These are phyloP conservation scores for Fusarium hostae DNA, from an alignment of 2,329 filamentous ascomycete genomes.

Conservation along the genomic window DNA sequence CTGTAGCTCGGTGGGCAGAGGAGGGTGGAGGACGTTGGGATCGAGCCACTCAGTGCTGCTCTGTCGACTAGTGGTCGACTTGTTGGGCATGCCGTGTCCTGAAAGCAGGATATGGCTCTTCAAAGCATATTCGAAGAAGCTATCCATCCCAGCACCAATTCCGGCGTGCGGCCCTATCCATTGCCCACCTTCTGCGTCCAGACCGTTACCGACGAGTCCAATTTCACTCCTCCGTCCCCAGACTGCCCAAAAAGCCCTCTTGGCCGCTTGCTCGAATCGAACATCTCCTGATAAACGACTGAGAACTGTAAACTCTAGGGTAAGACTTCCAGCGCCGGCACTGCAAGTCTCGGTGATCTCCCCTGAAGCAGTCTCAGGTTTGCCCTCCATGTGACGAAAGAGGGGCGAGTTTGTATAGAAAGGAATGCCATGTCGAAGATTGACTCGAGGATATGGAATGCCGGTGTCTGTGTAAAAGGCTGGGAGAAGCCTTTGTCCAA, in stretches of 20 bases:
- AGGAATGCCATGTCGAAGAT: conserved; percentile 88
- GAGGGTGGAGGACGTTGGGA: conserved; percentile 70
- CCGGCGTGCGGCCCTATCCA: conserved; percentile 93
- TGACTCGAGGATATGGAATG: conserved; percentile 93
- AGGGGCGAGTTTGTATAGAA: conserved; percentile 91
- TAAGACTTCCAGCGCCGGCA: conserved; percentile 93
- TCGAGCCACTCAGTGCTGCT: conserved; percentile 64
- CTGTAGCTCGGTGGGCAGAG: conserved; percentile 72
- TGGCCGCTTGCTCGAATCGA: conserved; percentile 89
- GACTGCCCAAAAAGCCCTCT: conserved; percentile 96
- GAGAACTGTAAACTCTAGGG: conserved; percentile 91
- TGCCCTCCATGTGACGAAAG: conserved; percentile 63
- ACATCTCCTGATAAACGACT: conserved; percentile 87
- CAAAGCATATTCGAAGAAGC: conserved; percentile 97
- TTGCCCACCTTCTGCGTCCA: conserved; percentile 88
- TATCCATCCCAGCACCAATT: conserved; percentile 95
- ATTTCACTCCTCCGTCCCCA: conserved; percentile 88
- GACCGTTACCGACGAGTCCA: conserved; percentile 88
- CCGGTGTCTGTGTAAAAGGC: conserved; percentile 93
- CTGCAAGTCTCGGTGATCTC: conserved; percentile 98
- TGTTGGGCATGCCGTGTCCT: conserved; percentile 71
- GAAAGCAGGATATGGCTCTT: conserved; percentile 94
- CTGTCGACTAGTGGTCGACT: conserved; percentile 53
- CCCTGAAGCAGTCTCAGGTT: conserved; percentile 48
- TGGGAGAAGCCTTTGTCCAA: conserved; percentile 84